A percentile compares a stretch with the other conserved stretches of the same genome.
Conservation (phyloP, 768 basidiomycete species). For the Tulasnella sp. region DNA sequence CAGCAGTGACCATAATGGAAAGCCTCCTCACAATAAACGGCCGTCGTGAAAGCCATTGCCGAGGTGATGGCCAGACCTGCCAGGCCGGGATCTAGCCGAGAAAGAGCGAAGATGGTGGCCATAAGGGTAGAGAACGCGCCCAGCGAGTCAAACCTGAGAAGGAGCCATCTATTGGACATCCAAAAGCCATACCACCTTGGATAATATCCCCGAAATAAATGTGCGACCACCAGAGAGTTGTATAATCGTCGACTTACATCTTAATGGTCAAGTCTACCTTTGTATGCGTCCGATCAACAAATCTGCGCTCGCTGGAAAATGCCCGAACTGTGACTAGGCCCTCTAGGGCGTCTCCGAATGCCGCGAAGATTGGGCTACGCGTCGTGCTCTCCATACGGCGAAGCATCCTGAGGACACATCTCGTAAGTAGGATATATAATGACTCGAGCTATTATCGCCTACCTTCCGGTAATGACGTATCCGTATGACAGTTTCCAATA, state of each 20-base stretch:
- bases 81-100: constrained; percentile 32
- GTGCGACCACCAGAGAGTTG: neutral
- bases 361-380: constrained; percentile 72
- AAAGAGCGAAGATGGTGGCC: constrained; percentile 66
- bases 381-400: constrained; percentile 86
- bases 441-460: constrained; percentile 24
- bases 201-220: constrained; percentile 59
- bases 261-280: constrained; percentile 70
- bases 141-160: constrained; percentile 71
- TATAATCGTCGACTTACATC: constrained; percentile 29
- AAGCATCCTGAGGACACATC: constrained; percentile 27
- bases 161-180: constrained; percentile 83
- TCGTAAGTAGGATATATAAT: neutral
- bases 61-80: constrained; percentile 59
- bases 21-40: constrained; percentile 23
- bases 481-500: constrained; percentile 49
- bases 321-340: constrained; percentile 81
- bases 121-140: constrained; percentile 62
- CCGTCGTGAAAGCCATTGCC: constrained; percentile 46
- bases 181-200: constrained; percentile 40
- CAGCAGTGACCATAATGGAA: neutral
- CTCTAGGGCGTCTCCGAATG: constrained; percentile 55
- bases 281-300: constrained; percentile 59
- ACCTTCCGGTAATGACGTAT: constrained; percentile 56
- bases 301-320: constrained; percentile 69